Conservation (phyloP, 495 filamentous ascomycete genomes). For the Jackrogersella minutella region DNA sequence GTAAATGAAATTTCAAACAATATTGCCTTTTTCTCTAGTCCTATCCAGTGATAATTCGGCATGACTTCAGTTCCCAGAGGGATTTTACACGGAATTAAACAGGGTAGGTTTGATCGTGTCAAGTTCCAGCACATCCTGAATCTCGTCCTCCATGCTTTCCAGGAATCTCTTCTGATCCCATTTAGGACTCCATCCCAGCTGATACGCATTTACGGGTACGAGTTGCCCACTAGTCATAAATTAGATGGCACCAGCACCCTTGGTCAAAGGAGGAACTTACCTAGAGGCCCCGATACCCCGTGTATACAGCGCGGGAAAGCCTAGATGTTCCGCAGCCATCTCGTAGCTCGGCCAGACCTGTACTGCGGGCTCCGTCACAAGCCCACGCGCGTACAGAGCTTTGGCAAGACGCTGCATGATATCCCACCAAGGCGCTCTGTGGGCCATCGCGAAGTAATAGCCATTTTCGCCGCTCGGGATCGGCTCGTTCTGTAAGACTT, state of each 20-base stretch:
- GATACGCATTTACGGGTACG: slow-evolving; percentile 43
- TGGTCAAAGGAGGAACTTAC: slow-evolving; percentile 30
- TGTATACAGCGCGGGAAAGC: slow-evolving; percentile 40
- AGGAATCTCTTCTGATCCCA: slow-evolving; percentile 49
- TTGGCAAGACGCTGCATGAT: slow-evolving; percentile 46
- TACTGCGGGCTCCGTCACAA: slow-evolving; percentile 43
- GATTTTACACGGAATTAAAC: slow-evolving; percentile 15
- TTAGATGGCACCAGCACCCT: slow-evolving; percentile 8
- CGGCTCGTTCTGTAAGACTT: slow-evolving; percentile 45
- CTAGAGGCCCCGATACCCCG: slow-evolving; percentile 42
- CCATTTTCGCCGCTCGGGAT: slow-evolving; percentile 48
- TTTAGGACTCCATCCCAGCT: slow-evolving; percentile 49
- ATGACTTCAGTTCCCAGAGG: no score
- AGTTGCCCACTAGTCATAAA: slow-evolving; percentile 43
- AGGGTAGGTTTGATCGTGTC: slow-evolving; percentile 46
- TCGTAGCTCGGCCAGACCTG: slow-evolving; percentile 50
- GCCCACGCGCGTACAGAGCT: slow-evolving; percentile 47
- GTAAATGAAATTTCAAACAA: no score
- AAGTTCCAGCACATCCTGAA: slow-evolving; percentile 45
- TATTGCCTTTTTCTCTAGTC: no score
- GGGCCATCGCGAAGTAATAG: slow-evolving; percentile 50
- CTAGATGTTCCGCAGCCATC: slow-evolving; percentile 44
- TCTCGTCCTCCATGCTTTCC: slow-evolving; percentile 50
- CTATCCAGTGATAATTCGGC: no score
- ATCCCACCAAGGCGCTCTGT: slow-evolving; percentile 46